These are phyloP conservation scores for Zoysia pacifica DNA, from an alignment of 176 grass and related monocot genomes.

Conservation along the genomic window DNA sequence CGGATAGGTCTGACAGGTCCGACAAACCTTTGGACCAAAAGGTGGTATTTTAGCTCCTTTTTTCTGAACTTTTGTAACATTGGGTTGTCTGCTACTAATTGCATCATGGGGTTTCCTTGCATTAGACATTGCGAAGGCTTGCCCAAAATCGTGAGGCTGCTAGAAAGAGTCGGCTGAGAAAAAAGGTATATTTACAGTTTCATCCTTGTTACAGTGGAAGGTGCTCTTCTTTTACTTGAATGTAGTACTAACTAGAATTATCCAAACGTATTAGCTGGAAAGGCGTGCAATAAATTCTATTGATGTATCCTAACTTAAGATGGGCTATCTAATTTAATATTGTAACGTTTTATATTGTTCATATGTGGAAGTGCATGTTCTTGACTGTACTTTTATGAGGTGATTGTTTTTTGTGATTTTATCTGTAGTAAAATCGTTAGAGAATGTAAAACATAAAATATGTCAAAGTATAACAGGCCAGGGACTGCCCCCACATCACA, in stretches of 20 bases:
- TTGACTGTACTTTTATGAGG: neutral
- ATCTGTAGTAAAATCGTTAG: neutral
- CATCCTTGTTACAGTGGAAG: neutral
- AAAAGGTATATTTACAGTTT: slow-evolving; percentile 50
- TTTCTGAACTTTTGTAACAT: neutral
- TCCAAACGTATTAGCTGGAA: neutral
- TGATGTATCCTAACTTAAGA: neutral
- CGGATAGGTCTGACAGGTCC: slow-evolving; percentile 62
- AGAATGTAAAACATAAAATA: neutral
- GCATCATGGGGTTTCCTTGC: neutral
- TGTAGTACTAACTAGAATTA: neutral
- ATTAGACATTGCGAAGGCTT: slow-evolving; percentile 57
- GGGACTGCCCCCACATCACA: neutral
- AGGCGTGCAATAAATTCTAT: neutral
- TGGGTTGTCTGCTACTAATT: slow-evolving; percentile 14
- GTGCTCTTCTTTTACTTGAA: neutral
- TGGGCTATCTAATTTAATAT: slow-evolving; percentile 10
- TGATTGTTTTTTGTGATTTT: neutral
- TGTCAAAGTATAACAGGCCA: neutral
- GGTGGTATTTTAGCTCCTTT: slow-evolving; percentile 30
- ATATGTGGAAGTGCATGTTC: neutral
- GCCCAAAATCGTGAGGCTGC: slow-evolving; percentile 81
- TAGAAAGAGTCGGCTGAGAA: slow-evolving; percentile 71
- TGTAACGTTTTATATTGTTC: neutral
- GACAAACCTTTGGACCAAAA: slow-evolving; percentile 77